Evolutionary conservation across 805 yeast genomes (phyloP), one percentile per base, ranked within the genome.

Genomic region (Wickerhamomyces queroliae): DNA sequence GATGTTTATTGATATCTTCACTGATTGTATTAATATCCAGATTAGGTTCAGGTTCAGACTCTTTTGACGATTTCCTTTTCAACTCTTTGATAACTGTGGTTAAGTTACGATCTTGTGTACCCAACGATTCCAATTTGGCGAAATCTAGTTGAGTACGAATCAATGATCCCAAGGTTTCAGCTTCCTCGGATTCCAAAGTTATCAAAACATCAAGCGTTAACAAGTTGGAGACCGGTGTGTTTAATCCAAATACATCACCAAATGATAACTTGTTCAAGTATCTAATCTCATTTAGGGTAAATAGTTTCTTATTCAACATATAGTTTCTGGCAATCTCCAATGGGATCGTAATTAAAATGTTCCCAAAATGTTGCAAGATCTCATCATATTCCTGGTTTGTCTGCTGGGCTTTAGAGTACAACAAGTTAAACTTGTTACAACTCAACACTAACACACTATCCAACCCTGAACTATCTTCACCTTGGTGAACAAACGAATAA

Each of bases 111-210:
- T 55, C 58, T 8, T 29, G n/a, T 0, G 36, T 34, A 1, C 30
- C 33, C 4, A 50, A 21, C 7, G 28, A 11, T 3, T 35, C 27
- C 4, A 55, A 33, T 12, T 32, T 18, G 5, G 41, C 35, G 2
- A 50, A 3, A 29, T 49, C 18, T 7, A 55, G 28, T 17, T 45
- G 38, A 2, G 42, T 41, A 19, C 36, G 35, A 7, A 55, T 42
- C n/a, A 44, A 38, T n/a, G n/a, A n/a, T 10, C 39, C 33, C 19
- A 39, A 46, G 8, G 52, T 44, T 15, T 44, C 49, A 18, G 38
- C 30, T 59, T 70, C 49, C 47, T 70, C 49, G 53, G 69, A 49
- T 51, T 70, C 58, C 22, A 53, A 47, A 6, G 54, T 44, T 6
- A 55, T 33, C 2, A 53, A 29, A 0, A 50, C 37, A 23, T 40